Percentiles rank a stretch among this genome's conserved stretches.
phyloP scores from a whole-genome alignment of 805 yeast genomes.

The Citeromyces matritensis region DNA sequence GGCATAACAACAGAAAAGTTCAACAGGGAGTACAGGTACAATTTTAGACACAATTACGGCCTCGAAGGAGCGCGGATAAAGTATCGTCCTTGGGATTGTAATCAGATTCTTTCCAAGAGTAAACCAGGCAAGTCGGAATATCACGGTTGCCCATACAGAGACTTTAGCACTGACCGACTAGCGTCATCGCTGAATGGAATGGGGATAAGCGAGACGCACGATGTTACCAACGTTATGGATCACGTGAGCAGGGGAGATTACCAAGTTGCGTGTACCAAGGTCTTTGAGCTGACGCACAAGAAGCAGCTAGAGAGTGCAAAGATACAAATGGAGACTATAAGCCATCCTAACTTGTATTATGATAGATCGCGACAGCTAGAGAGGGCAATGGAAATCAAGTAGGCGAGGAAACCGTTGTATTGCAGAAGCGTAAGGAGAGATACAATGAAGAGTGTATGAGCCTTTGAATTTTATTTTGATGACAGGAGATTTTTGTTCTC shows the following conservation, averaged over 20 bases:
- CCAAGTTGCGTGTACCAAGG: conserved; percentile 81
- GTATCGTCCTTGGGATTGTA: conserved; percentile 78
- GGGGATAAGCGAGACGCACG: conserved; percentile 37
- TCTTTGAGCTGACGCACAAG: conserved; percentile 59
- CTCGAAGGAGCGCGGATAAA: conserved; percentile 80
- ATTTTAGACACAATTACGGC: conserved; percentile 82
- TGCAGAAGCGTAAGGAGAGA: not conserved
- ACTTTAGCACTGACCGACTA: conserved; percentile 50
- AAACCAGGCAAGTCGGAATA: conserved; percentile 51
- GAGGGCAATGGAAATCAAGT: conserved; percentile 11
- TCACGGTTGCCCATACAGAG: conserved; percentile 93
- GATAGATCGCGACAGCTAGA: conserved; percentile 57
- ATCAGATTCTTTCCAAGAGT: conserved; percentile 57
- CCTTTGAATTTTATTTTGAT: too few relatives aligned
- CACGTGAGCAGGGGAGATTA: conserved; percentile 56
- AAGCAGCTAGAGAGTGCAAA: conserved; percentile 20
- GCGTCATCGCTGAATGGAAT: conserved; percentile 37
- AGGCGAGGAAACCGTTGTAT: too few relatives aligned
- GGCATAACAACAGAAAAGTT: conserved; percentile 55
- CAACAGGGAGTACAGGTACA: conserved; percentile 79
- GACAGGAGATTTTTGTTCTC: too few relatives aligned
- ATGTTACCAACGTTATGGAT: conserved; percentile 45
- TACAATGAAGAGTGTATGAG: too few relatives aligned
- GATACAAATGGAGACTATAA: conserved; percentile 45
- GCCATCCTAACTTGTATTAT: conserved; percentile 82